Evolutionary conservation across 2,329 filamentous ascomycete genomes (phyloP).

Genomic region (Daldinia sp.): DNA sequence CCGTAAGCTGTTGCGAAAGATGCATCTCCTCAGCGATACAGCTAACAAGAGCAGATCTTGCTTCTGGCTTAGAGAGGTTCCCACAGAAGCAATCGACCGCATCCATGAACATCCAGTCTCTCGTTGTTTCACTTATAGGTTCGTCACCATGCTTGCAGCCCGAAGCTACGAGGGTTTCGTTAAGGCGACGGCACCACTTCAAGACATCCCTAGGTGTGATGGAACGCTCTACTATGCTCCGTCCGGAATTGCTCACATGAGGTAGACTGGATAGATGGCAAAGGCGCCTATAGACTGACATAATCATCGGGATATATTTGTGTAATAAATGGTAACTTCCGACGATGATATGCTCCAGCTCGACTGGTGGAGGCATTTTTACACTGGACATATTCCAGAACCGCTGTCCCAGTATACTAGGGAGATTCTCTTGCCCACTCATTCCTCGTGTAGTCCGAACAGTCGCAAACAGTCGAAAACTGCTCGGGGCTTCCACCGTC

Average conservation of each 20-base stretch:
- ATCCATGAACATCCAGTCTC: conserved; percentile 92
- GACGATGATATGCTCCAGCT: conserved; percentile 80
- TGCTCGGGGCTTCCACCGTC: conserved; percentile 81
- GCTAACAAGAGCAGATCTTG: conserved; percentile 70
- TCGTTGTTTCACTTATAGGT: conserved; percentile 75
- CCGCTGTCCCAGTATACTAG: conserved; percentile 82
- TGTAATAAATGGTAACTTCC: conserved; percentile 77
- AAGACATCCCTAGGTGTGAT: conserved; percentile 77
- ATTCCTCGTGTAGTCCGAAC: conserved; percentile 80
- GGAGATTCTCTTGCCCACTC: conserved; percentile 75
- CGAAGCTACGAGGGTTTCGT: conserved; percentile 70
- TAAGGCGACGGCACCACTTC: conserved; percentile 88
- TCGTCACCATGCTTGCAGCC: conserved; percentile 76
- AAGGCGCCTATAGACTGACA: conserved; percentile 69
- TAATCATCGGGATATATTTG: conserved; percentile 69
- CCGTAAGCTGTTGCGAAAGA: conserved; percentile 82
- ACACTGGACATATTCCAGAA: conserved; percentile 87
- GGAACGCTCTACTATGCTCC: conserved; percentile 59
- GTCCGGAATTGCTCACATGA: conserved; percentile 51
- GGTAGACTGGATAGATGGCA: conserved; percentile 57
- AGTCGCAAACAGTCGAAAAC: conserved; percentile 92
- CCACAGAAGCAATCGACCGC: conserved; percentile 92
- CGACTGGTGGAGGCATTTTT: conserved; percentile 71
- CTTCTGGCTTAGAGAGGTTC: conserved; percentile 75
- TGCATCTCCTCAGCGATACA: conserved; percentile 89